These are phyloP conservation scores for Tetracladium maxilliforme DNA, from an alignment of 2,329 filamentous ascomycete genomes.

Conservation along the genomic window DNA sequence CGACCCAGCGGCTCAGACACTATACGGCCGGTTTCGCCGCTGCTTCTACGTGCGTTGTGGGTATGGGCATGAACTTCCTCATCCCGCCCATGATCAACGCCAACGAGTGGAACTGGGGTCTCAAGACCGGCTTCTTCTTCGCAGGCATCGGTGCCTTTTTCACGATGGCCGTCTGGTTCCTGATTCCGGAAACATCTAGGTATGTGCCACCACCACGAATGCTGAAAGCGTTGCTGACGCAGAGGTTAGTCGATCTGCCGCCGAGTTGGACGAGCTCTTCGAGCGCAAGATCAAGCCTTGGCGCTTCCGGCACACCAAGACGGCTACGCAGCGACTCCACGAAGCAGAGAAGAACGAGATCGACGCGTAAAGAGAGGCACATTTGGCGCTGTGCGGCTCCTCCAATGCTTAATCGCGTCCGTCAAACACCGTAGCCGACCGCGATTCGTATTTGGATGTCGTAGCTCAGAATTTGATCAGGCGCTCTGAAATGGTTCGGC, in stretches of 20 bases:
- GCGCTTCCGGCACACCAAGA: constrained; percentile 7
- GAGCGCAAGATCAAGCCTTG: constrained; percentile 8
- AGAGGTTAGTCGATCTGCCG: constrained; percentile 9
- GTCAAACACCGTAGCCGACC: too few species aligned
- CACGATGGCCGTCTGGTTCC: constrained; percentile 6
- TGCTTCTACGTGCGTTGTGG: constrained; percentile 7
- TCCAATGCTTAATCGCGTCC: too few species aligned
- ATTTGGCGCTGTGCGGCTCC: too few species aligned
- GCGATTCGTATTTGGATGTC: too few species aligned
- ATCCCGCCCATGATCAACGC: constrained; percentile 8
- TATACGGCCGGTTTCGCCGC: constrained; percentile 9
- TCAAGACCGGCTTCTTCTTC: constrained; percentile 9
- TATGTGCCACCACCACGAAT: too few species aligned
- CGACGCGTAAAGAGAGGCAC: too few species aligned
- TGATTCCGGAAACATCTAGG: constrained; percentile 8
- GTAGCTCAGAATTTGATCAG: too few species aligned
- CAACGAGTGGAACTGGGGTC: constrained; percentile 8
- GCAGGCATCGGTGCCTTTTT: constrained; percentile 6
- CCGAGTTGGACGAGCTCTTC: constrained; percentile 12
- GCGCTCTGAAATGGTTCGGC: too few species aligned
- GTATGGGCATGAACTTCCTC: constrained; percentile 8
- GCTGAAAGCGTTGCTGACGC: too few species aligned
- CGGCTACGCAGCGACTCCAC: constrained; percentile 6
- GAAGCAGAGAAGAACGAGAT: constrained; percentile 6
- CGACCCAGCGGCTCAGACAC: constrained; percentile 8